Base-by-base conservation (phyloP, 2,329 filamentous ascomycete species). In the Ophiosphaerella korrae region DNA sequence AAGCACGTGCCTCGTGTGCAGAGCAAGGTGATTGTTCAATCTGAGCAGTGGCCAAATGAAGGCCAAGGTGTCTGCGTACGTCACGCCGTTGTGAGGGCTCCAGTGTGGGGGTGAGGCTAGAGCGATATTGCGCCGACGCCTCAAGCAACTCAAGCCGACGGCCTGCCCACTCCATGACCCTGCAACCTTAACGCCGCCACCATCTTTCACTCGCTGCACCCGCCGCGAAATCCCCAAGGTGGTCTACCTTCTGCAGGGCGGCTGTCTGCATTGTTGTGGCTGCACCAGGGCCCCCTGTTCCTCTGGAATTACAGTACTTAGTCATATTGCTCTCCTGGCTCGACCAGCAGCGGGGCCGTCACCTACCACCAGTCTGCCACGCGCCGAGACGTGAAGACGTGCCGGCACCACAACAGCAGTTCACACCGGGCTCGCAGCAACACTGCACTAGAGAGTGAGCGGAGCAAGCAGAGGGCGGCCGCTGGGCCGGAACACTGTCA, bases 401-500 rank as follows among this genome's bases (percentile, higher is more conserved):
- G 57, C 57, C 58, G 57, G 68, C 69, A 63, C 60, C 68, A 72
- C 69, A 47, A 66, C 67, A 71, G 60, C 50, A 50, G 41, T 47
- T 51, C 57, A 45, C 48, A 39, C 42, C 38, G 52, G 51, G 41
- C 43, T 44, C 51, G 66, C 67, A 67, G 64, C 67, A 42, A 57
- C 55, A 50, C 54, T 53, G 53, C 51, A 48, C 21, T 52, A 42
- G 48, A 57, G 58, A 55, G 55, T 48, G 60, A 55, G 58, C 54
- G 45, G 52, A 56, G 56, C 54, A 56, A 47, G 42, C 45, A 52
- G 53, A 63, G 60, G 58, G 66, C 65, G 66, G 71, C 71, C 70
- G 61, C 57, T 62, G 66, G 72, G 72, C 71, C 71, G 57, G 63
- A 62, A 63, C 61, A 58, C 61, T 49, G 59, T 53, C 60, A 43